Evolutionary conservation across 371 early-diverging fungal species (phyloP), one percentile per base, ranked within the genome.

Genomic region (Batkoa obscura): DNA sequence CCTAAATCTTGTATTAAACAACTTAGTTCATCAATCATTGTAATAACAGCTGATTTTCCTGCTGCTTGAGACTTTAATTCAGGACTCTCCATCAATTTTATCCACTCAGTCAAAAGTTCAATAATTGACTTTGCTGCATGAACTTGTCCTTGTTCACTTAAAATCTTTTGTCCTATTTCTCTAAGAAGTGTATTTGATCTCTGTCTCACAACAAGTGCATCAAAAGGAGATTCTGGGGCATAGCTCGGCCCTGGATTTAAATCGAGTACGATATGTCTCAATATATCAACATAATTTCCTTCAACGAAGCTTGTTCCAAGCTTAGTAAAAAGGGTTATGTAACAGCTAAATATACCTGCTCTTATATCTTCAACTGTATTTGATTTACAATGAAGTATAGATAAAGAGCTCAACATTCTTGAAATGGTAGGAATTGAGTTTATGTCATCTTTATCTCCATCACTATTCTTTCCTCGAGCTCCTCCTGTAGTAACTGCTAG

Each of bases 1-100:
- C 90, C 90, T 4, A 93, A 65, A 55, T 88, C 89, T 35, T 73
- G 64, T 2, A 90, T 59, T 35, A 93, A 68, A 8, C 72, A 69
- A 0, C 84, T 75, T 35, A 87, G 71, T 52, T 90, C 78, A 46
- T 84, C 73, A 38, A 87, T 66, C 0, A 83, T 85, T 50, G 76
- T 77, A 6, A 84, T 68, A 32, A 82, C 60, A 0, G 76, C 71
- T 49, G 66, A 73, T 59, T 72, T 84, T 10, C 55, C 37, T 31
- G 37, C 55, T 41, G 62, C 2, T 2, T 3, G 10, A 15, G 13
- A 5, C 17, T 17, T 8, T 15, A 30, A 2, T 1, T 54, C 55
- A 13, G n/a, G 12, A 15, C 43, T 23, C 2, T 13, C 10, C 2
- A 31, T 42, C 2, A 10, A 10, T 10, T 39, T 17, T 6, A n/a